Percentiles rank a stretch among this genome's conserved stretches.
phyloP scores from a whole-genome alignment of 129 eudicot species.

The Scalesia atractyloides region DNA sequence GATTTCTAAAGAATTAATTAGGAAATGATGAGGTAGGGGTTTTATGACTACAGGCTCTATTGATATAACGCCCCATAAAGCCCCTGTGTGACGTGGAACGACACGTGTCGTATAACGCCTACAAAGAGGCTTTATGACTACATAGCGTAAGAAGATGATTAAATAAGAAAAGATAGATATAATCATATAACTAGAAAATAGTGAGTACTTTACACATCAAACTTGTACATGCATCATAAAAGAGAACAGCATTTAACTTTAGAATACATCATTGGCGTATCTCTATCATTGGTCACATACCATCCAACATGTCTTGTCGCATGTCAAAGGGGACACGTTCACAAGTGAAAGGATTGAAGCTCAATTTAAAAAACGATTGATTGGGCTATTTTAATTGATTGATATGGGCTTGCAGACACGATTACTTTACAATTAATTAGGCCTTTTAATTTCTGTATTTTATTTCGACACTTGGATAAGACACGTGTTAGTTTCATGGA shows the following conservation, averaged over 20 bases:
- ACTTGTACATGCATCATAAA: neutral
- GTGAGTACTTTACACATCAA: too few relatives aligned
- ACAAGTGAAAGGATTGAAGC: neutral
- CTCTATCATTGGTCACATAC: neutral
- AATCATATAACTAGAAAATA: too few relatives aligned
- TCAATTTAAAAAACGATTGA: neutral
- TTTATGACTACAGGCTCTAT: too few relatives aligned
- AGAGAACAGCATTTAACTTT: neutral
- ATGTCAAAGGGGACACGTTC: conserved; percentile 7
- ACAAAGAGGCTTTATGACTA: too few relatives aligned
- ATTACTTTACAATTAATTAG: conserved; percentile 24
- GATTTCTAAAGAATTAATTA: too few relatives aligned
- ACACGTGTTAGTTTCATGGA: neutral
- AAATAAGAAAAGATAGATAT: too few relatives aligned
- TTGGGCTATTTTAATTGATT: conserved; percentile 5
- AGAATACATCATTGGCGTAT: neutral
- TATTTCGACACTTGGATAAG: neutral
- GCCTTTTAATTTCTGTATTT: conserved; percentile 5
- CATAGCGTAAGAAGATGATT: too few relatives aligned
- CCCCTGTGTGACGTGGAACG: too few relatives aligned
- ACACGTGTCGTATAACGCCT: too few relatives aligned
- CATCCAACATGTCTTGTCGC: conserved; percentile 15
- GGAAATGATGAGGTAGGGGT: too few relatives aligned
- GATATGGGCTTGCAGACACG: conserved; percentile 29
- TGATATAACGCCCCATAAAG: too few relatives aligned